Conservation (phyloP, 345 rosid species). For the Cardamine chenopodiifolia region DNA sequence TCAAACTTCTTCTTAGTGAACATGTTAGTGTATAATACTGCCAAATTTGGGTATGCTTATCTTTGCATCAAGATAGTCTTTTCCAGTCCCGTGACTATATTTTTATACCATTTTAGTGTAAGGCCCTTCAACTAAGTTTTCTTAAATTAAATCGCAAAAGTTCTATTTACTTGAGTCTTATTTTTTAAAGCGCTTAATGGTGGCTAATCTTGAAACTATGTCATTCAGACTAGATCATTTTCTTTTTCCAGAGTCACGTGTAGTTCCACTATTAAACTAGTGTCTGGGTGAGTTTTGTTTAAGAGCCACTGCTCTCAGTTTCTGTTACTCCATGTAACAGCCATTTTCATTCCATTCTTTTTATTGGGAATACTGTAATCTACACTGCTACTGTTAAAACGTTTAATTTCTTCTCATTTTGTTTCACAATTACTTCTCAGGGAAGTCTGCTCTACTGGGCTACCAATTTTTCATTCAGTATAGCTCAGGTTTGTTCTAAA, state of each 20-base stretch:
- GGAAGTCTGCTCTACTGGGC: slow-evolving; percentile 93
- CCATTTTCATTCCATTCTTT: slow-evolving; percentile 12
- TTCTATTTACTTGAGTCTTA: not conserved
- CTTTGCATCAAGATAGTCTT: slow-evolving; percentile 4
- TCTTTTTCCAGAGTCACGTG: not conserved
- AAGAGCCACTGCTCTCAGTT: slow-evolving; percentile 1
- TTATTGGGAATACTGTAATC: not conserved
- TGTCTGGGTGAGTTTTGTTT: not conserved
- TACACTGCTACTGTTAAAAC: not conserved
- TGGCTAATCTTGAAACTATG: not conserved
- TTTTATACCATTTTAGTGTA: not conserved
- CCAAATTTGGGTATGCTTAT: not conserved
- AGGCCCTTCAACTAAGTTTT: not conserved
- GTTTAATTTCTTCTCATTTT: slow-evolving; percentile 15
- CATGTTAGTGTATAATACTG: not conserved
- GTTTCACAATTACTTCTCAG: slow-evolving; percentile 50
- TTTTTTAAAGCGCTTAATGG: not conserved
- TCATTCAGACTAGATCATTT: slow-evolving; percentile 2
- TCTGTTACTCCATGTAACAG: not conserved
- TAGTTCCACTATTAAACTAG: slow-evolving; percentile 2
- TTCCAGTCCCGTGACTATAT: not conserved
- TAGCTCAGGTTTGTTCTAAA: slow-evolving; percentile 65
- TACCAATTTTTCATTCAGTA: slow-evolving; percentile 71
- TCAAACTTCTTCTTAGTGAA: not conserved
- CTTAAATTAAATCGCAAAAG: not conserved